Evolutionary conservation across 257 asterid genomes (phyloP).

Genomic region (Nicotiana undulata): DNA sequence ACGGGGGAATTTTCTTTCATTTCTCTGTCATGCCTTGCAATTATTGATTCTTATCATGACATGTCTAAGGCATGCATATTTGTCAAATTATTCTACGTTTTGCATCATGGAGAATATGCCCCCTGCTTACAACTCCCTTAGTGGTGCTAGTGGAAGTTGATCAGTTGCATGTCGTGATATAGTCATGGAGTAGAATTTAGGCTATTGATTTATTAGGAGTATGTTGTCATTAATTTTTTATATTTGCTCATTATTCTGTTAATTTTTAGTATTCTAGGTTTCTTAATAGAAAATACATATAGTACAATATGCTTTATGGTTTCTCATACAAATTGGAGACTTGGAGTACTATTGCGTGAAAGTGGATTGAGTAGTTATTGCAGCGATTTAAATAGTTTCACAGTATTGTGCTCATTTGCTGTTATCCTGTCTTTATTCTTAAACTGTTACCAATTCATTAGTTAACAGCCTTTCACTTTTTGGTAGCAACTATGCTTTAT

Average conservation of each 20-base stretch:
- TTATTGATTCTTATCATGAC: background rate
- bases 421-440: background rate
- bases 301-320: background rate
- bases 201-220: background rate
- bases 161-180: background rate
- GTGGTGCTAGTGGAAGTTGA: background rate
- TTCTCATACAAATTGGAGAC: background rate
- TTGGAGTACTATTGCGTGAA: background rate
- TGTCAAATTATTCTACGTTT: background rate
- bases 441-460: background rate
- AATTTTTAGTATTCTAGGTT: background rate
- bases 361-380: background rate
- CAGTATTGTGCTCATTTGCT: background rate
- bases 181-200: background rate
- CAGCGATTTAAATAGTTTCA: background rate
- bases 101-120: background rate
- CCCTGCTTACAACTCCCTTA: background rate
- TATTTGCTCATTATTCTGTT: background rate
- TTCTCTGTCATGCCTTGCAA: background rate
- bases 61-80: background rate
- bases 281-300: background rate
- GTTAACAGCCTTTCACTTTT: background rate
- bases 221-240: background rate
- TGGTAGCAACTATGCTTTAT: background rate
- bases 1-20: constrained; percentile 3